Evolutionary conservation across 1,139 yeast genomes (phyloP).

Genomic region (Suhomyces choctaworum): DNA sequence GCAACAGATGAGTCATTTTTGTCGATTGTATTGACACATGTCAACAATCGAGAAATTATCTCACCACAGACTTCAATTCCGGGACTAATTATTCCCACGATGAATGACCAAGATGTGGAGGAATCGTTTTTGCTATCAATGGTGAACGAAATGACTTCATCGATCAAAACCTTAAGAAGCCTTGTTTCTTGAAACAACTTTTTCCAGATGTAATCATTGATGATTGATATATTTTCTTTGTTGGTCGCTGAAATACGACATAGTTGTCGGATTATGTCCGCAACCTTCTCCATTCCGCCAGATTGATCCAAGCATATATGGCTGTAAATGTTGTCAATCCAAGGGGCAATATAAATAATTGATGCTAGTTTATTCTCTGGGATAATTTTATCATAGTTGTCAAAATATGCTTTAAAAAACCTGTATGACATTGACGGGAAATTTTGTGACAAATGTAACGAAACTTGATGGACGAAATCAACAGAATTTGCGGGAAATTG

Average conservation of each 20-base stretch:
- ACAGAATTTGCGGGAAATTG: slow-evolving; percentile 75
- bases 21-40: slow-evolving; percentile 52
- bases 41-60: slow-evolving; percentile 54
- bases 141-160: slow-evolving; percentile 73
- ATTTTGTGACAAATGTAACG: slow-evolving; percentile 55
- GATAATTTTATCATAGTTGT: slow-evolving; percentile 50
- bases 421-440: slow-evolving; percentile 65
- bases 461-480: slow-evolving; percentile 60
- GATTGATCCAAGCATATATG: slow-evolving; percentile 56
- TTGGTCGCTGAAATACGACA: slow-evolving; percentile 62
- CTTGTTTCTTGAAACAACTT: slow-evolving; percentile 62
- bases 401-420: slow-evolving; percentile 61
- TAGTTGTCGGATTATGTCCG: slow-evolving; percentile 62
- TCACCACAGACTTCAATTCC: slow-evolving; percentile 73
- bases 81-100: slow-evolving; percentile 67
- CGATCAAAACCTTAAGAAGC: slow-evolving; percentile 58
- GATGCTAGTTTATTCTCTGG: slow-evolving; percentile 37
- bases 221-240: slow-evolving; percentile 33
- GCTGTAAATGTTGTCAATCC: slow-evolving; percentile 71
- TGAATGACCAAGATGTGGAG: slow-evolving; percentile 58
- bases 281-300: slow-evolving; percentile 60
- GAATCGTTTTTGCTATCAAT: slow-evolving; percentile 76
- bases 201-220: slow-evolving; percentile 68
- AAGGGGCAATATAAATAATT: slow-evolving; percentile 64
- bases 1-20: slow-evolving; percentile 55